A percentile compares a stretch with the other conserved stretches of the same genome.
Conservation (phyloP, 2,329 filamentous ascomycete genomes). For the Colletotrichum sp. region DNA sequence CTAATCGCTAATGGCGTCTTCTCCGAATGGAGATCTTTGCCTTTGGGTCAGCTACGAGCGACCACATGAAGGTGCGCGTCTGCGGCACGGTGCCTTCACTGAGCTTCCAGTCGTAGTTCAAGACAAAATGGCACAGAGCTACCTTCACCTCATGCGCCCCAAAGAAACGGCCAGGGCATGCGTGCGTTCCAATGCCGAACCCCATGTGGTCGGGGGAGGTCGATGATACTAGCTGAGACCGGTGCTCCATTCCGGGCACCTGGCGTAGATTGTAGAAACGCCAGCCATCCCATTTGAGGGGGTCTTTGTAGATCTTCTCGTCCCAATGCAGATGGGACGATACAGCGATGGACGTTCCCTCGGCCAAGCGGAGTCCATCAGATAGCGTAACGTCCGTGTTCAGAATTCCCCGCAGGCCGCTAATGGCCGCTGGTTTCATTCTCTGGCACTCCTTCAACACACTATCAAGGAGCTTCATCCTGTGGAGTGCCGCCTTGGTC, state of each 20-base stretch:
- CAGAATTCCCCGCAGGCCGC: neutral
- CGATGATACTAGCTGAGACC: constrained; percentile 44
- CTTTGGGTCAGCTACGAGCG: neutral
- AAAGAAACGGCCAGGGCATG: constrained; percentile 49
- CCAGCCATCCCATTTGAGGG: neutral
- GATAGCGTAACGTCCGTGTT: neutral
- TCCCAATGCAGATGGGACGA: constrained; percentile 2
- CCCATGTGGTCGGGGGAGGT: constrained; percentile 37
- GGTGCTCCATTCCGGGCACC: constrained; percentile 7
- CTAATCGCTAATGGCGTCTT: neutral
- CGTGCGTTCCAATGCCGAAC: constrained; percentile 42
- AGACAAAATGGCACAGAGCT: constrained; percentile 42
- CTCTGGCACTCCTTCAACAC: constrained; percentile 44
- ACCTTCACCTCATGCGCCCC: constrained; percentile 50
- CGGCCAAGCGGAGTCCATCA: neutral
- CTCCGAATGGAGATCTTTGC: neutral
- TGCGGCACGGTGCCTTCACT: neutral
- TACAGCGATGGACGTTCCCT: neutral
- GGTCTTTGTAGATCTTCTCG: neutral
- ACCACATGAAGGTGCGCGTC: neutral
- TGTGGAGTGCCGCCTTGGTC: constrained; percentile 39
- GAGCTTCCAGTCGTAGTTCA: constrained; percentile 39
- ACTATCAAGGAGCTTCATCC: constrained; percentile 45
- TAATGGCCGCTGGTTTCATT: constrained; percentile 3
- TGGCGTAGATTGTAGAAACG: constrained; percentile 4